Base-by-base conservation (phyloP, 768 basidiomycete genomes). In the Rickenella mellea region DNA sequence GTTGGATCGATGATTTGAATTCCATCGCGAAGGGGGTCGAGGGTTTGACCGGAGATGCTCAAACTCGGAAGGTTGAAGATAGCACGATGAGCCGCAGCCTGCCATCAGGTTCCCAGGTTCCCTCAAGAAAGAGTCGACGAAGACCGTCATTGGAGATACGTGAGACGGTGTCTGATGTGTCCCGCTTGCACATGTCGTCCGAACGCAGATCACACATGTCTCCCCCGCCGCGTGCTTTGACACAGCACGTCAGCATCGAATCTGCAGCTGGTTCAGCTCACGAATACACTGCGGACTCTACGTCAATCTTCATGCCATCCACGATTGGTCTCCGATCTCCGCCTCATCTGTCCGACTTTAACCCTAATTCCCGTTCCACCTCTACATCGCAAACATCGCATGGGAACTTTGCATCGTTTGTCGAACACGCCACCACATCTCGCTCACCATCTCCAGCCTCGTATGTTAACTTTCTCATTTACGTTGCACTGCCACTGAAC, bases 181-280 rank as follows among this genome's bases (percentile, higher is more conserved):
- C n/a, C n/a, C n/a, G n/a, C n/a, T n/a, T n/a, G n/a, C n/a, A n/a
- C n/a, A n/a, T n/a, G n/a, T n/a, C n/a, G n/a, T n/a, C n/a, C n/a
- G n/a, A n/a, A n/a, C n/a, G 9, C 33, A 36, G 33, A 36, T 20
- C n/a, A n/a, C 69, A 85, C 24, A 61, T 87, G 41, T 62, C 83
- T 0, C 82, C 78, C 21, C 70, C 86, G 7, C 83, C 86, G 1
- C 71, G 83, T 28, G 83, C 86, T 2, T 53, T 89, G 27, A 87
- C 86, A 1, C 79, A 84, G 57, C 85, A 79, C 51, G 68, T 83
- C 27, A 36, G 40, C 28, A 39, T 52, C 24, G 46, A 46, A 25
- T 47, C 46, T 9, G 37, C 38, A 9, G 27, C 36, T 15, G 45
- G 45, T 19, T 26, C 42, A 14, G 41, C 51, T 9, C 11, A 22